phyloP scores from a whole-genome alignment of 306 rosid species.

The Corylus avellana region DNA sequence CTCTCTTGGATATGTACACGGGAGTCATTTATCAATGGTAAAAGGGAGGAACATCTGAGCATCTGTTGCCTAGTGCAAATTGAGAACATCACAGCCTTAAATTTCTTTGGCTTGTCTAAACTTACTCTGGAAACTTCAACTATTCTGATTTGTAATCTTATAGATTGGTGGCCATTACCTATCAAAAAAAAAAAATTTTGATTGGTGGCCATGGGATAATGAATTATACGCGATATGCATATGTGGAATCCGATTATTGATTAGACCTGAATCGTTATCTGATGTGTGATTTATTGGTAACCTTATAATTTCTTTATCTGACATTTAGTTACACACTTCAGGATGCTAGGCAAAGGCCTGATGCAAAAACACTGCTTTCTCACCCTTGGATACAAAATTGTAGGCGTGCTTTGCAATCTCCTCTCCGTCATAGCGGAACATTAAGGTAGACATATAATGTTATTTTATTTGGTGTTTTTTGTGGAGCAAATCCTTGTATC shows the following conservation, averaged over 20 bases:
- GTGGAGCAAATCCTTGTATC: slow-evolving; percentile 12
- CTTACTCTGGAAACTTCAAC: background rate
- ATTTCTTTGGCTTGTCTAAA: background rate
- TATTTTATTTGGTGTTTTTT: slow-evolving; percentile 19
- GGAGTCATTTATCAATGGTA: background rate
- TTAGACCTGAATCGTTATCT: slow-evolving; percentile 9
- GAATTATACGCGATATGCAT: background rate
- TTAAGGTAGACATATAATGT: slow-evolving; percentile 54
- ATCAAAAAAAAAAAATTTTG: background rate
- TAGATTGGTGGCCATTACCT: background rate
- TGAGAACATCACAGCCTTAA: background rate
- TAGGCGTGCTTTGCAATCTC: slow-evolving; percentile 82
- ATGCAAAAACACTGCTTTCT: slow-evolving; percentile 91
- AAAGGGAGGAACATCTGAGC: background rate
- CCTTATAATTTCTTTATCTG: slow-evolving; percentile 18
- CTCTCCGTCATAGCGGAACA: slow-evolving; percentile 94
- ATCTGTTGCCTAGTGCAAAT: background rate
- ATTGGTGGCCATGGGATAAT: background rate
- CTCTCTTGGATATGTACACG: background rate
- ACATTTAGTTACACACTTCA: slow-evolving; percentile 44
- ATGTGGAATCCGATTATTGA: background rate
- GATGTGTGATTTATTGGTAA: slow-evolving; percentile 14
- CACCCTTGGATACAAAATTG: slow-evolving; percentile 94
- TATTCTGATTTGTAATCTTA: background rate
- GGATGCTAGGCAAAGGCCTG: slow-evolving; percentile 99